Evolutionary conservation across 352 stramenopile species (phyloP).

Genomic region (Globisporangium camurandrum): DNA sequence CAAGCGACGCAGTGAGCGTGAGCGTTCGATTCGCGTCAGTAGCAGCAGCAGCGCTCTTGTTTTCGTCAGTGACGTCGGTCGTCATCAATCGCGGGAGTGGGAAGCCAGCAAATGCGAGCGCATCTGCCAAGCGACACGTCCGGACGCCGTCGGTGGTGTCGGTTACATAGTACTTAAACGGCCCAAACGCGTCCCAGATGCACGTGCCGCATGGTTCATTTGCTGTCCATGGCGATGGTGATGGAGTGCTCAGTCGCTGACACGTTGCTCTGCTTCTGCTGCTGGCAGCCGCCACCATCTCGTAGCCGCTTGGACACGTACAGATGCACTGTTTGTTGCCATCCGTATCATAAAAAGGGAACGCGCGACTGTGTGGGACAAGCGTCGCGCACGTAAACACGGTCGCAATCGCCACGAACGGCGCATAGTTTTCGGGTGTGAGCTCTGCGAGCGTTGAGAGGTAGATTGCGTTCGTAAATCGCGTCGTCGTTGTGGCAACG

Average conservation of each 20-base stretch:
- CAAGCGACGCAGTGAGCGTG: neutral
- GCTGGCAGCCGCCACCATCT: neutral
- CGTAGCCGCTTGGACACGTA: slow-evolving; percentile 15
- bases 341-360: slow-evolving; percentile 4
- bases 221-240: neutral
- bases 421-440: neutral
- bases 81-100: slow-evolving; percentile 9
- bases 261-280: slow-evolving; percentile 1
- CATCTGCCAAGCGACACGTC: slow-evolving; percentile 3
- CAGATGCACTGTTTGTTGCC: slow-evolving; percentile 9
- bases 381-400: slow-evolving; percentile 7
- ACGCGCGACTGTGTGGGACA: slow-evolving; percentile 10
- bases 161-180: slow-evolving; percentile 13
- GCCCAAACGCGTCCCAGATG: slow-evolving; percentile 11
- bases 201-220: slow-evolving; percentile 4
- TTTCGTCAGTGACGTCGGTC: neutral
- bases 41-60: slow-evolving; percentile 1
- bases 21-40: neutral
- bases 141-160: slow-evolving; percentile 4
- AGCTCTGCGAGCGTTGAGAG: slow-evolving; percentile 5
- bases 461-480: slow-evolving; percentile 9
- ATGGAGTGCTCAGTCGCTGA: slow-evolving; percentile 2
- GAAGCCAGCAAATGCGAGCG: neutral
- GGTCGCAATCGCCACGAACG: neutral
- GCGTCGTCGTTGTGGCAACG: neutral